phyloP scores from a whole-genome alignment of 805 yeast genomes.

The Schwanniomyces sp. region DNA sequence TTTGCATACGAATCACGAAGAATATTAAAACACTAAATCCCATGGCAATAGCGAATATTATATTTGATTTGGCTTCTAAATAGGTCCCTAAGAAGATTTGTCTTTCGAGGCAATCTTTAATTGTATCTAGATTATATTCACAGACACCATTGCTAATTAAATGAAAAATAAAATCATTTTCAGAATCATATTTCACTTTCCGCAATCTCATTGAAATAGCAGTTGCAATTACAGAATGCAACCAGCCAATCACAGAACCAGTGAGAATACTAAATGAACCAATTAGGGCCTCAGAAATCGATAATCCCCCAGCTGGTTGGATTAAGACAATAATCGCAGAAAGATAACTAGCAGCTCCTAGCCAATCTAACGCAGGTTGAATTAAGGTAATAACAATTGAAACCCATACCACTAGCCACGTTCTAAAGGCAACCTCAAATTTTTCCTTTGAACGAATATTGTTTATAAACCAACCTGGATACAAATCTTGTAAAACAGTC shows the following conservation, averaged over 20 bases:
- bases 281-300: slow-evolving; percentile 16
- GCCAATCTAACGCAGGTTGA: slow-evolving; percentile 24
- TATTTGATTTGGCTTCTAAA: slow-evolving; percentile 17
- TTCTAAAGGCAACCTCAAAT: slow-evolving; percentile 20
- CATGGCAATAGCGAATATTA: slow-evolving; percentile 21
- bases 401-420: slow-evolving; percentile 28
- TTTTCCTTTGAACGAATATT: neutral
- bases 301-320: slow-evolving; percentile 24
- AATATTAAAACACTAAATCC: slow-evolving; percentile 19
- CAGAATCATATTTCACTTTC: slow-evolving; percentile 19
- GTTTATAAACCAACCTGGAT: neutral
- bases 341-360: slow-evolving; percentile 28
- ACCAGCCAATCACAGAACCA: slow-evolving; percentile 20
- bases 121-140: slow-evolving; percentile 11
- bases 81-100: slow-evolving; percentile 26
- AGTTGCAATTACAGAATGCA: slow-evolving; percentile 19
- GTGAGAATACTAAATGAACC: slow-evolving; percentile 15
- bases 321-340: slow-evolving; percentile 27
- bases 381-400: slow-evolving; percentile 22
- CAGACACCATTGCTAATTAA: slow-evolving; percentile 23
- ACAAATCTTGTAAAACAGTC: neutral
- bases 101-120: slow-evolving; percentile 14
- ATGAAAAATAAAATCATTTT: slow-evolving; percentile 16
- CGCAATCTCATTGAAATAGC: slow-evolving; percentile 22
- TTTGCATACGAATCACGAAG: slow-evolving; percentile 18